Percentiles rank a stretch among this genome's conserved stretches.
Conservation (phyloP, 2,329 filamentous ascomycete genomes). For the Talaromyces sp. region DNA sequence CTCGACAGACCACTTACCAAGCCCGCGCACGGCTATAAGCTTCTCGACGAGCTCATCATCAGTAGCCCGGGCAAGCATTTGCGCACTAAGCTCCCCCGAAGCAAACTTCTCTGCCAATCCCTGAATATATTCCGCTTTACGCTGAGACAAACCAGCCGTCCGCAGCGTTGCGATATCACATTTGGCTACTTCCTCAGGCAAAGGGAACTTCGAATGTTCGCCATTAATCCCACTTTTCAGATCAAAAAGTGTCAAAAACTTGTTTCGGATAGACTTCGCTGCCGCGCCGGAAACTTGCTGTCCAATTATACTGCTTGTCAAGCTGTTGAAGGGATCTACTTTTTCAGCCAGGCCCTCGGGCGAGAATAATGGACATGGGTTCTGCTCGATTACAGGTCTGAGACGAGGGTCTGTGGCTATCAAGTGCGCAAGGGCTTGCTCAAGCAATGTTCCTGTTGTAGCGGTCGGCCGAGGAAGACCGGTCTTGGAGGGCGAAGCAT, state of each 20-base stretch:
- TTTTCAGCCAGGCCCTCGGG: conserved; percentile 79
- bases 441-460: conserved; percentile 72
- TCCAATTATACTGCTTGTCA: conserved; percentile 87
- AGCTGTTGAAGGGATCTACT: conserved; percentile 83
- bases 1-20: conserved; percentile 90
- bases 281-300: conserved; percentile 96
- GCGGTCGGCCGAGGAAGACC: conserved; percentile 49
- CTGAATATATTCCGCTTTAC: conserved; percentile 93
- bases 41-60: conserved; percentile 85
- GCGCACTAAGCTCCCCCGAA: conserved; percentile 71
- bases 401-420: conserved; percentile 73
- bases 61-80: conserved; percentile 73
- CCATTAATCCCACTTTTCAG: conserved; percentile 27
- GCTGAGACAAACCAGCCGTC: conserved; percentile 83
- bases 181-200: conserved; percentile 70
- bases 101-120: conserved; percentile 83
- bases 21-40: conserved; percentile 80
- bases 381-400: conserved; percentile 69
- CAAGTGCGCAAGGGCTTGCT: conserved; percentile 75
- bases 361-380: conserved; percentile 79
- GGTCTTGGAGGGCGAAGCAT: conserved; percentile 45
- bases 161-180: conserved; percentile 69
- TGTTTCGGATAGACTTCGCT: conserved; percentile 82
- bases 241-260: conserved; percentile 76
- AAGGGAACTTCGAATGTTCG: conserved; percentile 62